These are phyloP conservation scores for Leptographium lundbergii DNA, from an alignment of 2,329 filamentous ascomycete species.

Conservation along the genomic window DNA sequence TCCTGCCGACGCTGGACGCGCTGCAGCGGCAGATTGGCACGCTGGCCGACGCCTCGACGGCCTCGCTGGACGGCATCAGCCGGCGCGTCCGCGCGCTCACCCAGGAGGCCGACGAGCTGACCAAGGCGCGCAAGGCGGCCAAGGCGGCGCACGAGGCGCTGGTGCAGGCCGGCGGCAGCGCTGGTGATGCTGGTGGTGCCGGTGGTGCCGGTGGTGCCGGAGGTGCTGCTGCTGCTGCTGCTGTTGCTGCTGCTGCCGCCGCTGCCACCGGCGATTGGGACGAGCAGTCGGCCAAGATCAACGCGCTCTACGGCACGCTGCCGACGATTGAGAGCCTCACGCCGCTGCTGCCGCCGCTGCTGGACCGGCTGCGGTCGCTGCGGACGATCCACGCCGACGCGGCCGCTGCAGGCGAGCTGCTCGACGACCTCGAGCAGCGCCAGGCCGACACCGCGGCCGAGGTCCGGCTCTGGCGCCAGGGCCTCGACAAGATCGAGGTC, in stretches of 20 bases:
- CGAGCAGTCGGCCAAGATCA: constrained; percentile 77
- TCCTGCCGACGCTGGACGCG: constrained; percentile 69
- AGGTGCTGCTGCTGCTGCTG: neutral
- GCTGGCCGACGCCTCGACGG: constrained; percentile 58
- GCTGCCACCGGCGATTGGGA: constrained; percentile 24
- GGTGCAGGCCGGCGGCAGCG: constrained; percentile 26
- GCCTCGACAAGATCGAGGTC: constrained; percentile 64
- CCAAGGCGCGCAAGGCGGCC: constrained; percentile 50
- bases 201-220: neutral
- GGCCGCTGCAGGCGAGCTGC: constrained; percentile 62
- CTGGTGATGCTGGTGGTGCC: neutral
- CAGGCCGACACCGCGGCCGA: constrained; percentile 76
- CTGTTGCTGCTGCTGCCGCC: neutral
- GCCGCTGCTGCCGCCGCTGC: constrained; percentile 70
- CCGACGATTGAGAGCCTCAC: constrained; percentile 79
- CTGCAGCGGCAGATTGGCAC: constrained; percentile 72
- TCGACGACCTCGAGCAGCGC: constrained; percentile 64
- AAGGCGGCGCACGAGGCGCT: constrained; percentile 49
- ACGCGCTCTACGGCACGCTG: constrained; percentile 78
- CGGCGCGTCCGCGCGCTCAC: constrained; percentile 57
- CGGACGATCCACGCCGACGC: constrained; percentile 78
- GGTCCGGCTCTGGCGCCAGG: constrained; percentile 74
- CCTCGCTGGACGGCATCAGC: constrained; percentile 60
- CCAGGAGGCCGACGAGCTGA: constrained; percentile 59
- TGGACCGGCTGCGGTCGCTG: constrained; percentile 76